Evolutionary conservation across 345 rosid genomes (phyloP).

Genomic region (Corchorus capsularis): DNA sequence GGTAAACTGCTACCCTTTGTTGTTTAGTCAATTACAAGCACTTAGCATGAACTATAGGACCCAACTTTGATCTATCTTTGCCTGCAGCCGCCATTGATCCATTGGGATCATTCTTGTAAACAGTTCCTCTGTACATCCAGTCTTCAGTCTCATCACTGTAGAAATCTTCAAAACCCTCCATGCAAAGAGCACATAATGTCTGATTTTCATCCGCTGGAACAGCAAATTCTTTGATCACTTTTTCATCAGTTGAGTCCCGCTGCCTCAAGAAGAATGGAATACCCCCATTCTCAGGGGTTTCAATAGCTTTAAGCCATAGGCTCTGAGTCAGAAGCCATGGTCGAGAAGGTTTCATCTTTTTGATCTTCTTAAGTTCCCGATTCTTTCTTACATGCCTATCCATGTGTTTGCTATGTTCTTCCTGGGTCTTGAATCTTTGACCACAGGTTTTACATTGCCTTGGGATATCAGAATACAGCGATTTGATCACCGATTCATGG

Average conservation of each 20-base stretch:
- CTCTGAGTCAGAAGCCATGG: constrained; percentile 24
- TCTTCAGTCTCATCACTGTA: constrained; percentile 48
- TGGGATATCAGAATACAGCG: constrained; percentile 40
- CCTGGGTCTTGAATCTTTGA: constrained; percentile 35
- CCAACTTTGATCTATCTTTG: constrained; percentile 44
- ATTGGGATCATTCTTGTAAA: constrained; percentile 14
- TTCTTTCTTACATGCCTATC: constrained; percentile 52
- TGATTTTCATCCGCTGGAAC: constrained; percentile 37
- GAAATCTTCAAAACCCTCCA: constrained; percentile 47
- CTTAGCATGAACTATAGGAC: constrained; percentile 80
- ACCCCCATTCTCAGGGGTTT: background rate
- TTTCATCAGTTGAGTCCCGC: background rate
- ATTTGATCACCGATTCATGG: constrained; percentile 31
- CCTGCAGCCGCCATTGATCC: constrained; percentile 20
- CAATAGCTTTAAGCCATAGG: constrained; percentile 25
- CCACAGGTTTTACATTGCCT: constrained; percentile 46
- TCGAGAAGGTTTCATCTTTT: constrained; percentile 18
- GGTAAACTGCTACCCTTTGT: too few relatives aligned
- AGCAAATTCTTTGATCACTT: constrained; percentile 6
- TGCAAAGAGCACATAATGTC: constrained; percentile 37
- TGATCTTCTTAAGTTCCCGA: background rate
- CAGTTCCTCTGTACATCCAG: constrained; percentile 50
- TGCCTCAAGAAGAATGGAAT: background rate
- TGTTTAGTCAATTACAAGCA: constrained; percentile 35
- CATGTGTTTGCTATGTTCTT: constrained; percentile 46